These are phyloP conservation scores for Iberis amara DNA, from an alignment of 441 rosid genomes.

Conservation along the genomic window DNA sequence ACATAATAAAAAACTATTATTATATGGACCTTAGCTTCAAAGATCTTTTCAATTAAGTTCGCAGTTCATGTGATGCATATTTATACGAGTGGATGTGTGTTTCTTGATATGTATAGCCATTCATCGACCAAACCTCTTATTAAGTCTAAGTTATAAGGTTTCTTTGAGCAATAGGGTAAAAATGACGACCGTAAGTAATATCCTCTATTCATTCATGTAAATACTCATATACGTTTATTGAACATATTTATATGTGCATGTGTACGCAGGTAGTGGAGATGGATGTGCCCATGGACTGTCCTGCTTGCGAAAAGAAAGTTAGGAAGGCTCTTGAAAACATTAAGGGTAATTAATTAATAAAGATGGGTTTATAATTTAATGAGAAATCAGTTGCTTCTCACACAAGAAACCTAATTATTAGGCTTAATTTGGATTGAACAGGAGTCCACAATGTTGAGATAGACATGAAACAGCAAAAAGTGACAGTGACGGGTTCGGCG, in stretches of 20 bases:
- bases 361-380: neutral
- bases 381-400: neutral
- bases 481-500: constrained; percentile 66
- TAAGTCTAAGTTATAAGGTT: neutral
- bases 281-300: constrained; percentile 67
- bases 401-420: constrained; percentile 13
- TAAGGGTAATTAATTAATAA: constrained; percentile 36
- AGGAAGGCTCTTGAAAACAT: constrained; percentile 55
- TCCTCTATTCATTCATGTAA: neutral
- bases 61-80: constrained; percentile 4
- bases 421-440: constrained; percentile 21
- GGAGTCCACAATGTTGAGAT: constrained; percentile 59
- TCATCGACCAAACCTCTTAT: too few relatives aligned
- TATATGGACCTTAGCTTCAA: constrained; percentile 6
- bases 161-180: neutral
- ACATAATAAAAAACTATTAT: constrained; percentile 19
- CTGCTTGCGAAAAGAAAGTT: constrained; percentile 60
- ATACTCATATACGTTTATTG: neutral
- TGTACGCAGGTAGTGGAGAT: constrained; percentile 49
- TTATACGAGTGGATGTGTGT: neutral
- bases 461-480: constrained; percentile 57
- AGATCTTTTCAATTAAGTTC: constrained; percentile 19
- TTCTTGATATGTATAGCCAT: neutral
- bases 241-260: neutral
- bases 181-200: constrained; percentile 30